Conservation (phyloP, 1,139 yeast genomes). For the Petasospora fabianii region DNA sequence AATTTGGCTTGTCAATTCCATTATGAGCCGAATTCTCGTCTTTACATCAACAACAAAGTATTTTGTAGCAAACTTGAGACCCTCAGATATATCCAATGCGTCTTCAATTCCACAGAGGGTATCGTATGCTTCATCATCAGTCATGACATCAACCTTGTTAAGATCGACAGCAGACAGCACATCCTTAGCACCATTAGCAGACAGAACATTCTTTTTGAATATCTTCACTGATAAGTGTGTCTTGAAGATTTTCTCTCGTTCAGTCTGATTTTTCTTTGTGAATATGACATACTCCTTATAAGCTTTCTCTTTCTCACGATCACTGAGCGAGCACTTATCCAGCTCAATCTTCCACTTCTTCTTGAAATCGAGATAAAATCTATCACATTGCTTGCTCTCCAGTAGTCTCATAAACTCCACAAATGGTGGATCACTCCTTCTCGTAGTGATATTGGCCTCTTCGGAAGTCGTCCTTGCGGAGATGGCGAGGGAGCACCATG, state of each 20-base stretch:
- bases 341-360: slow-evolving; percentile 36
- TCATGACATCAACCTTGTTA: background rate
- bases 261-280: slow-evolving; percentile 14
- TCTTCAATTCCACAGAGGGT: slow-evolving; percentile 11
- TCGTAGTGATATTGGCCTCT: background rate
- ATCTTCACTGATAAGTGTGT: slow-evolving; percentile 19
- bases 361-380: slow-evolving; percentile 45
- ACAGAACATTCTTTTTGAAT: slow-evolving; percentile 18
- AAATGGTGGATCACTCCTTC: slow-evolving; percentile 16
- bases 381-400: slow-evolving; percentile 30
- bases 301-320: slow-evolving; percentile 37
- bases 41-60: slow-evolving; percentile 16
- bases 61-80: slow-evolving; percentile 15
- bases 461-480: background rate
- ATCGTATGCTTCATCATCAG: slow-evolving; percentile 3
- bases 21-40: slow-evolving; percentile 3
- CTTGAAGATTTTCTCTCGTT: slow-evolving; percentile 16
- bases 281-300: slow-evolving; percentile 34
- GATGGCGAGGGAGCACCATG: slow-evolving; percentile 34
- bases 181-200: background rate
- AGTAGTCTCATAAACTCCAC: slow-evolving; percentile 33
- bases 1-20: background rate
- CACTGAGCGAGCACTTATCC: slow-evolving; percentile 30
- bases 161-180: background rate
- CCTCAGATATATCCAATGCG: slow-evolving; percentile 13